Evolutionary conservation across 495 filamentous ascomycete genomes (phyloP), one percentile per base, ranked within the genome.

Genomic region (Aspergillus sclerotioniger): DNA sequence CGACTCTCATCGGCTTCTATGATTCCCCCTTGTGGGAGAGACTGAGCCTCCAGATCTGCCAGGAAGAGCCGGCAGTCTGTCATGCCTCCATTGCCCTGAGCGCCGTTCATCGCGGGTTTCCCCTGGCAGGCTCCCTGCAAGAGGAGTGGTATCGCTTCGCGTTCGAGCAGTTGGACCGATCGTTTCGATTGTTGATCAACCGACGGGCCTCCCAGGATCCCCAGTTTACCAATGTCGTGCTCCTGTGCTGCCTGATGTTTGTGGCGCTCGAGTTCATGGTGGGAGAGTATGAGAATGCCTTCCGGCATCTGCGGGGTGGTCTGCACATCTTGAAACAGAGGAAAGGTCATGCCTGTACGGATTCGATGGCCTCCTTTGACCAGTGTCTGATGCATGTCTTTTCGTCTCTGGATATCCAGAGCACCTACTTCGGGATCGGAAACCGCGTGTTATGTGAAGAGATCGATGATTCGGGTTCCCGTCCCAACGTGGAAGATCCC

Each of bases 21-120:
- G 44, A 46, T 21, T 46, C 44, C 7, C 16, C 13, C 10, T 21
- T 46, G 8, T 46, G 44, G 44, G 44, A 46, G 16, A 20, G 2
- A 5, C 15, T 46, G 16, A 46, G 44, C 7, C 25, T 46, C 8
- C 44, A 46, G 17, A 46, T 46, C 5, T n/a, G 44, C 16, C 44
- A 46, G 13, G 44, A n/a, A 3, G 44, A 46, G 19, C 17, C 44
- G 44, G 44, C 44, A 3, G 44, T 46, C 17, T 46, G 44, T 7
- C 44, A 46, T 21, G 44, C 44, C 10, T 46, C 44, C 44, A 46
- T 46, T 19, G 44, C 44, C 17, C 44, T 46, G 17, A 21, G 44
- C 44, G 44, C 44, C 16, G 44, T 46, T 3, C 44, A 46, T 7
- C 25, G 16, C 17, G 44, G 16, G 7, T 17, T 46, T 21, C 44